phyloP scores from a whole-genome alignment of 2,329 filamentous ascomycete genomes.

The Mycogone perniciosa region DNA sequence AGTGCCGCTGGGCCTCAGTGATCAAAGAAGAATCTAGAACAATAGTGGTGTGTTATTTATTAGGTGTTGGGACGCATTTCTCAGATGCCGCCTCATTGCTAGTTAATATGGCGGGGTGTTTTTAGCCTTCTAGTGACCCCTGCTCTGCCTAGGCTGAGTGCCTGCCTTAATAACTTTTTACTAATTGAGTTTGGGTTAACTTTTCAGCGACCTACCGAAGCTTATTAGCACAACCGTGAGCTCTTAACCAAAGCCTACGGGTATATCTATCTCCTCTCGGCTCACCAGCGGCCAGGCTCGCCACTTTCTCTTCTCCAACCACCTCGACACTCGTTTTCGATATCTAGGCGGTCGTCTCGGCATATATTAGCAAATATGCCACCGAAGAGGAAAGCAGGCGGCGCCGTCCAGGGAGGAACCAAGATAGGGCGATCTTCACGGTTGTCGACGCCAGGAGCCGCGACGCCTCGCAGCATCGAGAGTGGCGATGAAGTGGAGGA shows the following conservation, averaged over 20 bases:
- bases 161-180: neutral
- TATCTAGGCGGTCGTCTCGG: slow-evolving; percentile 14
- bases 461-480: slow-evolving; percentile 52
- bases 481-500: slow-evolving; percentile 48
- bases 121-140: too few species aligned
- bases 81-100: too few species aligned
- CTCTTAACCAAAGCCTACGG: neutral
- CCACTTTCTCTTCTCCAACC: slow-evolving; percentile 1
- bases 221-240: slow-evolving; percentile 1
- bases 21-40: too few species aligned
- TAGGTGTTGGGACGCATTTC: too few species aligned
- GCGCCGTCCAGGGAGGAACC: slow-evolving; percentile 39
- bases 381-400: slow-evolving; percentile 61
- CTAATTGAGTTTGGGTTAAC: slow-evolving; percentile 1
- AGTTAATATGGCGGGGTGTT: too few species aligned
- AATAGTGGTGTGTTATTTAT: too few species aligned
- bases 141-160: too few species aligned
- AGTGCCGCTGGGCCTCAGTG: too few species aligned
- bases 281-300: slow-evolving; percentile 1
- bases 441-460: slow-evolving; percentile 54
- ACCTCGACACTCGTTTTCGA: neutral
- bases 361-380: slow-evolving; percentile 46
- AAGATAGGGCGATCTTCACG: slow-evolving; percentile 53
- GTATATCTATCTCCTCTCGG: neutral
- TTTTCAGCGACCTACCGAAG: neutral